phyloP scores from a whole-genome alignment of 805 yeast genomes.

The Pichia deserticola region DNA sequence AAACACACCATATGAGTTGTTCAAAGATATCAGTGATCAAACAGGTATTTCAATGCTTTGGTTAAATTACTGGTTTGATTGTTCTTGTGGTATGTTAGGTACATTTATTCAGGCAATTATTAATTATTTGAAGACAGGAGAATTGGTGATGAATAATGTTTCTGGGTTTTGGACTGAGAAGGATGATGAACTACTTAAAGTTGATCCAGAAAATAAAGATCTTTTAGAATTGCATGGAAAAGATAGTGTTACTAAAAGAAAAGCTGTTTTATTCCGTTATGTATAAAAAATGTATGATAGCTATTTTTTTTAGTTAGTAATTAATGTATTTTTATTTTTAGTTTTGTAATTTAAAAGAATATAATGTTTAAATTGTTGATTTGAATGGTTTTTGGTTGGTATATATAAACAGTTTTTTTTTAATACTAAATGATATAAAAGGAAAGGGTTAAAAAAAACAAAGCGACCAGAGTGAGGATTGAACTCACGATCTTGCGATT shows the following conservation, averaged over 20 bases:
- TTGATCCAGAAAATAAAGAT: constrained; percentile 17
- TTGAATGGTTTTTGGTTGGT: too few relatives aligned
- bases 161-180: constrained; percentile 29
- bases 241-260: constrained; percentile 26
- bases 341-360: too few relatives aligned
- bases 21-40: constrained; percentile 23
- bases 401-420: too few relatives aligned
- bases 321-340: not conserved
- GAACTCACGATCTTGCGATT: constrained; percentile 61
- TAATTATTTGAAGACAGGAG: constrained; percentile 24
- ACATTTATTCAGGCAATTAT: constrained; percentile 25
- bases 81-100: constrained; percentile 28
- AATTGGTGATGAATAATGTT: constrained; percentile 20
- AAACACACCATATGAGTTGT: constrained; percentile 22
- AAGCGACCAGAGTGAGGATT: constrained; percentile 51
- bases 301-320: too few relatives aligned
- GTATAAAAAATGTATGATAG: not conserved
- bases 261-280: constrained; percentile 21
- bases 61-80: constrained; percentile 29
- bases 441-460: not conserved
- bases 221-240: constrained; percentile 24
- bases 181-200: constrained; percentile 24
- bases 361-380: too few relatives aligned
- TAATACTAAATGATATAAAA: not conserved
- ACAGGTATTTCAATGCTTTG: constrained; percentile 26